A percentile compares a stretch with the other conserved stretches of the same genome.
These are phyloP conservation scores for Penicillium flavigenum DNA, from an alignment of 495 filamentous ascomycete species.

Conservation along the genomic window DNA sequence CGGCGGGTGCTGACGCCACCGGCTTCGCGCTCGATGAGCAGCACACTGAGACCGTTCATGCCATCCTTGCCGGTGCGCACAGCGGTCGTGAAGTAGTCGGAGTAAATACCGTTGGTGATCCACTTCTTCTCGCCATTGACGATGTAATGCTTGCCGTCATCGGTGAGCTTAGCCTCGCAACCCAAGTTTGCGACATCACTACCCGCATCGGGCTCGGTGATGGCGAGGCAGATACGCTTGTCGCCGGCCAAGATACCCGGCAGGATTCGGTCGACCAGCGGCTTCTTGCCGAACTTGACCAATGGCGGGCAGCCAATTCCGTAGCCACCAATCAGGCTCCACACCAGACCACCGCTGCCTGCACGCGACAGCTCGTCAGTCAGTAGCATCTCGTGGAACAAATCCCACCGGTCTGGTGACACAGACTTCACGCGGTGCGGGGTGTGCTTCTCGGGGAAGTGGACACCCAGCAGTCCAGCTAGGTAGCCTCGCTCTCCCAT, in stretches of 20 bases:
- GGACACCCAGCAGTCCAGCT: slow-evolving; percentile 78
- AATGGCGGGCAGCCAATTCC: slow-evolving; percentile 91
- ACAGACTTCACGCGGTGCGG: slow-evolving; percentile 72
- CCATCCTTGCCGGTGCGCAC: slow-evolving; percentile 83
- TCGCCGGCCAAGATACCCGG: slow-evolving; percentile 87
- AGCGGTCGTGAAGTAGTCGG: slow-evolving; percentile 95
- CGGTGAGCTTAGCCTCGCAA: slow-evolving; percentile 88
- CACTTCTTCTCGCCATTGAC: slow-evolving; percentile 99
- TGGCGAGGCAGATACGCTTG: slow-evolving; percentile 91
- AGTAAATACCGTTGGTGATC: slow-evolving; percentile 98
- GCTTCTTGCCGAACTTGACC: slow-evolving; percentile 88
- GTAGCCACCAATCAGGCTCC: slow-evolving; percentile 94
- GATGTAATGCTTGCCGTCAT: slow-evolving; percentile 97
- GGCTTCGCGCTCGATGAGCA: slow-evolving; percentile 79
- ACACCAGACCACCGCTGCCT: slow-evolving; percentile 93
- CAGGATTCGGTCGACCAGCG: slow-evolving; percentile 76
- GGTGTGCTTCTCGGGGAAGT: slow-evolving; percentile 72
- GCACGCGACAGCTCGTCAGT: slow-evolving; percentile 90
- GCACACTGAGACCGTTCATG: slow-evolving; percentile 87
- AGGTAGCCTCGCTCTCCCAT: slow-evolving; percentile 93
- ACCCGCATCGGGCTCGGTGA: slow-evolving; percentile 80
- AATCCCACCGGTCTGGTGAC: slow-evolving; percentile 86
- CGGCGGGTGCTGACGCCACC: slow-evolving; percentile 86
- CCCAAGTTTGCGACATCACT: slow-evolving; percentile 91
- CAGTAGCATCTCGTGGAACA: slow-evolving; percentile 94